Conservation (phyloP, 2,329 filamentous ascomycete species). For the Tolypocladium pustulatum region DNA sequence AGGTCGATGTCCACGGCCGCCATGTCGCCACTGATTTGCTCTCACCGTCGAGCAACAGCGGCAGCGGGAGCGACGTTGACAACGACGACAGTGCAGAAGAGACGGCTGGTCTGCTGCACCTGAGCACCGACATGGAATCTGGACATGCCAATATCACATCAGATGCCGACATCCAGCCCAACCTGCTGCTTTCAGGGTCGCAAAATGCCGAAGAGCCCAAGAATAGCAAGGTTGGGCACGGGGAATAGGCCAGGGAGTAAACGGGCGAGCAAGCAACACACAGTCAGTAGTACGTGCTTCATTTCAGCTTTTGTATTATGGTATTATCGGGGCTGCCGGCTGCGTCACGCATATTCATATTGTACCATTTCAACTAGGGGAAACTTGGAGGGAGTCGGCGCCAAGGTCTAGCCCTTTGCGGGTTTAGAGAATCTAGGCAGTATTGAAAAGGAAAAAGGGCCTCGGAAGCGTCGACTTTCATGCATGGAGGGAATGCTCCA, state of each 20-base stretch:
- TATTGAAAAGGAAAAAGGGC: neutral
- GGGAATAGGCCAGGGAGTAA: neutral
- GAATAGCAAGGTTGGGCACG: neutral
- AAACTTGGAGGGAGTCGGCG: neutral
- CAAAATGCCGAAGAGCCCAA: slow-evolving; percentile 1
- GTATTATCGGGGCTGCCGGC: neutral
- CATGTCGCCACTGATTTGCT: slow-evolving; percentile 22
- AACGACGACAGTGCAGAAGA: slow-evolving; percentile 34
- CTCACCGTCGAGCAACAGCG: slow-evolving; percentile 24
- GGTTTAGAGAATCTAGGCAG: neutral
- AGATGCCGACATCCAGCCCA: slow-evolving; percentile 29
- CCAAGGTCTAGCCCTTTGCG: neutral
- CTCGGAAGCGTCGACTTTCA: neutral
- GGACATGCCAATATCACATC: slow-evolving; percentile 22
- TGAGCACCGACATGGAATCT: slow-evolving; percentile 23
- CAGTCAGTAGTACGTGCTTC: slow-evolving; percentile 6
- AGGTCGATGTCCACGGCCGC: slow-evolving; percentile 34
- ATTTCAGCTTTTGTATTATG: slow-evolving; percentile 4
- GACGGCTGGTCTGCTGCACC: slow-evolving; percentile 31
- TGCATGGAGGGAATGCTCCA: neutral
- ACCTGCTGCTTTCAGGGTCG: slow-evolving; percentile 13
- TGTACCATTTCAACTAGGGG: neutral
- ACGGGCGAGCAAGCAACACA: neutral
- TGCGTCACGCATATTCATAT: neutral
- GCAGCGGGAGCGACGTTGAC: slow-evolving; percentile 30